Base-by-base conservation (phyloP, 306 rosid species). In the Quercus berberidifolia region DNA sequence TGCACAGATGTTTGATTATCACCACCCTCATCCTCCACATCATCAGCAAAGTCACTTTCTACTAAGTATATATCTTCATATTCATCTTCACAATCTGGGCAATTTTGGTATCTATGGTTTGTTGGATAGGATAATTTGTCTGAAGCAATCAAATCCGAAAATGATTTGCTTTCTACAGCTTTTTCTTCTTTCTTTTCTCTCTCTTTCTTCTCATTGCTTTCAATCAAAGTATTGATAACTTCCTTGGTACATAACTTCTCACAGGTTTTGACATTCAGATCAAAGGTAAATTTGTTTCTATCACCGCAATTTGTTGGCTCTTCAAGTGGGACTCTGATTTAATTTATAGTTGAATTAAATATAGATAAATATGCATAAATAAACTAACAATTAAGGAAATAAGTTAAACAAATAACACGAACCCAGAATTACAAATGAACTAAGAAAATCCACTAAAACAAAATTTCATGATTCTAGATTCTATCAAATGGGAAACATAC, bases 251-350 rank as follows among this genome's bases (percentile, higher is more conserved):
- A 55, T 41, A 55, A 57, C 69, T 43, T 81, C 63, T 35, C 81
- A 57, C 71, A 12, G 19, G 81, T 59, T 31, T 80, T 70, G 17
- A 68, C 43, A 59, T 52, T 75, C 78, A 74, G 69, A 80, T 80
- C 84, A 56, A 65, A 81, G 43, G 72, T 71, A 13, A 79, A 86
- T 49, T 79, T 71, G 74, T 59, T 82, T 62, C 21, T 55, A 26
- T 43, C 68, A 74, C 80, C 57, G n/a, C n/a, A 19, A 30, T 56
- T 76, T 43, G 80, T 54, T 85, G 80, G 72, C 38, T 80, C 78
- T 83, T 78, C 87, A 75, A 58, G 69, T 67, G 71, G 76, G 30
- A 68, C 84, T 74, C 97, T 91, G 85, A 73, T 64, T 20, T 63
- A 52, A 76, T 41, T 64, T 31, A 57, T 41, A 55, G 30, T n/a